Conservation (phyloP, 2,329 filamentous ascomycete species). For the Magnaporthiopsis poae region DNA sequence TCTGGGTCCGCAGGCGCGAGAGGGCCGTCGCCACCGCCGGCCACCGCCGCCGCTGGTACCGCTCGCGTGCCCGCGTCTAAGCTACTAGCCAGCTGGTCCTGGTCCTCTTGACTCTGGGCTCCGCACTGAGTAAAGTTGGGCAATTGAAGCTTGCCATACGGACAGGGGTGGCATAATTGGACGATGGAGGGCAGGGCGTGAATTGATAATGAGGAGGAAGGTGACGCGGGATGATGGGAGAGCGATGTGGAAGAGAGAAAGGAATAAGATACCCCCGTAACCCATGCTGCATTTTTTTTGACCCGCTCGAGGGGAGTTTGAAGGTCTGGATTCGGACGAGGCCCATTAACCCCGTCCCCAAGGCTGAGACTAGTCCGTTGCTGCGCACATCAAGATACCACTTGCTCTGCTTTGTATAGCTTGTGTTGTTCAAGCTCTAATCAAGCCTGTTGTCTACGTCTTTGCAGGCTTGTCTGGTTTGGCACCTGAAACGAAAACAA, state of each 20-base stretch:
- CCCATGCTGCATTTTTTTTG: background rate
- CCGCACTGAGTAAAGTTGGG: background rate
- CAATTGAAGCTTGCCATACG: background rate
- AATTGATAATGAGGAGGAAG: background rate
- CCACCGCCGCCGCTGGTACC: conserved; percentile 31
- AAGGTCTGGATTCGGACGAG: too few species aligned
- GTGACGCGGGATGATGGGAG: background rate
- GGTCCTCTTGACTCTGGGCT: too few species aligned
- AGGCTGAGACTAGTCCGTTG: background rate
- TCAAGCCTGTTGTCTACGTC: background rate
- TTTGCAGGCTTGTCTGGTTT: too few species aligned
- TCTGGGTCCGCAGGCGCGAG: conserved; percentile 40
- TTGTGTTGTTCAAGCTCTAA: background rate
- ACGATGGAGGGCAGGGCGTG: too few species aligned
- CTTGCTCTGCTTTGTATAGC: background rate
- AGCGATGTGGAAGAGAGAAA: background rate
- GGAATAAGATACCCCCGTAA: background rate
- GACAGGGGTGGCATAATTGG: background rate
- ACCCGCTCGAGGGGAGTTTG: background rate
- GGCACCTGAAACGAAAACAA: background rate
- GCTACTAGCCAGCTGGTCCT: background rate
- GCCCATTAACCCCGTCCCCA: background rate
- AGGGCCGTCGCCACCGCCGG: conserved; percentile 15
- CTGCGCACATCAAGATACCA: background rate
- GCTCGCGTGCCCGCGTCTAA: conserved; percentile 31